phyloP scores from a whole-genome alignment of 169 alveolate species.

The Cryptosporidium canis region DNA sequence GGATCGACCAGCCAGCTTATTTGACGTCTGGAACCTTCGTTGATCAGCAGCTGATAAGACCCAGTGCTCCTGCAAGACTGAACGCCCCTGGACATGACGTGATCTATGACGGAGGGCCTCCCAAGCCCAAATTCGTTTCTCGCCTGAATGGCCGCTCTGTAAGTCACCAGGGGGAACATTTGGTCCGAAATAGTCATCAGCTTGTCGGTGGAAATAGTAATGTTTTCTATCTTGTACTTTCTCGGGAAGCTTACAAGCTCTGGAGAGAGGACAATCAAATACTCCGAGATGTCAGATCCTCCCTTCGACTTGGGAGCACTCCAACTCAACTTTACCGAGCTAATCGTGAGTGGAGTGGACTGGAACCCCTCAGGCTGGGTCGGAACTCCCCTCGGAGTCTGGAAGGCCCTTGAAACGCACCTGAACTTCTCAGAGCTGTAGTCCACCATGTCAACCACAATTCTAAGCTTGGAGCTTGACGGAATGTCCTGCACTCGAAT shows the following conservation, averaged over 20 bases:
- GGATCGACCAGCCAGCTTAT: not conserved
- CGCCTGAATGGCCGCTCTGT: conserved; percentile 7
- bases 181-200: conserved; percentile 18
- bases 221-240: not conserved
- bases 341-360: conserved; percentile 30
- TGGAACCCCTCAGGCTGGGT: conserved; percentile 12
- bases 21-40: conserved; percentile 12
- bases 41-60: not conserved
- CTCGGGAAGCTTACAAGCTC: not conserved
- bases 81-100: not conserved
- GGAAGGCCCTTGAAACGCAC: conserved; percentile 26
- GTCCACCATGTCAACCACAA: conserved; percentile 14
- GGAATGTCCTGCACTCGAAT: not conserved
- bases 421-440: conserved; percentile 3
- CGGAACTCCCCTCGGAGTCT: conserved; percentile 42
- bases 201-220: not conserved
- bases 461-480: not conserved
- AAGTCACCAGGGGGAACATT: conserved; percentile 6
- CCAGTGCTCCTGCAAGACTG: not conserved
- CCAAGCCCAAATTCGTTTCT: conserved; percentile 51
- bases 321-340: conserved; percentile 39
- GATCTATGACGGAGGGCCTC: not conserved
- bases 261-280: conserved; percentile 1
- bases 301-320: conserved; percentile 13
- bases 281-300: conserved; percentile 13